These are phyloP conservation scores for Avena atlantica DNA, from an alignment of 176 grass and related monocot species.

Conservation along the genomic window DNA sequence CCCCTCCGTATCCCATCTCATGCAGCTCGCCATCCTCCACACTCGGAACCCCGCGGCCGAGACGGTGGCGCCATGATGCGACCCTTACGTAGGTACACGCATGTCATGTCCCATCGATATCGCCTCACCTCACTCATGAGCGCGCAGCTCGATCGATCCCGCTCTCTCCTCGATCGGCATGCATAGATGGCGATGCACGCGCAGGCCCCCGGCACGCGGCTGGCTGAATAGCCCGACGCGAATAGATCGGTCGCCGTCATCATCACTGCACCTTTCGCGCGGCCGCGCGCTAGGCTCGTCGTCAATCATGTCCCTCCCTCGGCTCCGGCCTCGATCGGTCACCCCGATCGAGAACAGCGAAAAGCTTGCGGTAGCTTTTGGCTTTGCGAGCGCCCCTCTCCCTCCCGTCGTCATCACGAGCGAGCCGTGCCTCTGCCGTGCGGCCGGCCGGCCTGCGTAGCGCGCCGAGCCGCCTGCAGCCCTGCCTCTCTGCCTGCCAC, in stretches of 20 bases:
- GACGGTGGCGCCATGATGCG: constrained; percentile 15
- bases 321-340: not conserved
- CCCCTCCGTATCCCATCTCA: no score
- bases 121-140: not conserved
- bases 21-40: no score
- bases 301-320: constrained; percentile 11
- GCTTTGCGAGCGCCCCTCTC: not conserved
- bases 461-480: not conserved
- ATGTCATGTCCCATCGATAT: constrained; percentile 35
- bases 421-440: not conserved
- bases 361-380: not conserved
- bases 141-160: not conserved
- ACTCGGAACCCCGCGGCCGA: not conserved
- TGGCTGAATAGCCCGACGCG: not conserved
- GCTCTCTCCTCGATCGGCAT: no score
- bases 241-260: not conserved
- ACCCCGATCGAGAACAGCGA: not conserved
- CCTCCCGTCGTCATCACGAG: constrained; percentile 35
- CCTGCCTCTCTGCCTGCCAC: not conserved
- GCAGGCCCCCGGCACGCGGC: no score
- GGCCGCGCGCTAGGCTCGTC: not conserved
- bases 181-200: no score
- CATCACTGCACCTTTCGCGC: not conserved
- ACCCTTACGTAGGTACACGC: constrained; percentile 34
- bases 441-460: not conserved